phyloP scores from a whole-genome alignment of 2,329 filamentous ascomycete species.

The Xylaria arbuscula region DNA sequence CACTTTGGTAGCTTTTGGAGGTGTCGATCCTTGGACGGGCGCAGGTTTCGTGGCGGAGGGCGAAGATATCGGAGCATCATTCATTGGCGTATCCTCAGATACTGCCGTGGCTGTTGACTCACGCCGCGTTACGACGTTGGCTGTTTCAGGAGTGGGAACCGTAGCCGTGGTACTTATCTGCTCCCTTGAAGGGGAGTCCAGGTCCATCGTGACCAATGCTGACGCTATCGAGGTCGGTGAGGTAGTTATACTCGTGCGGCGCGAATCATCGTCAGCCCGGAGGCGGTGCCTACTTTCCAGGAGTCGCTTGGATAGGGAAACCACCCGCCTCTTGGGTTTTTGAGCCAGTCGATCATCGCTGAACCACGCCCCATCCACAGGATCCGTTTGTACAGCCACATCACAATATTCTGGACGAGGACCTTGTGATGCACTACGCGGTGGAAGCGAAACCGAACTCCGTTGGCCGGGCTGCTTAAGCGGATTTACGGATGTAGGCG shows the following conservation, averaged over 20 bases:
- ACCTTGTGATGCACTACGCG: conserved; percentile 54
- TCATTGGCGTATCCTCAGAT: conserved; percentile 46
- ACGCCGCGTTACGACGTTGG: conserved; percentile 7
- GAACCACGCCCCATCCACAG: conserved; percentile 65
- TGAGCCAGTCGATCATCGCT: conserved; percentile 53
- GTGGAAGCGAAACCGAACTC: conserved; percentile 48
- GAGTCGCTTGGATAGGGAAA: conserved; percentile 65
- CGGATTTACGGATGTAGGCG: conserved; percentile 51
- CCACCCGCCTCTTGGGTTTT: conserved; percentile 60
- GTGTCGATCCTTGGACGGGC: not conserved
- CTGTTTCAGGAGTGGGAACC: conserved; percentile 30
- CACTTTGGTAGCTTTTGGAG: conserved; percentile 32
- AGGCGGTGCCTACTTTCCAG: conserved; percentile 61
- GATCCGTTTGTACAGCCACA: conserved; percentile 65
- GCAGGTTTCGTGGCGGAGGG: conserved; percentile 41
- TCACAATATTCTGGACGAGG: conserved; percentile 61
- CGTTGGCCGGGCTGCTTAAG: conserved; percentile 48
- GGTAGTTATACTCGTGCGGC: conserved; percentile 45
- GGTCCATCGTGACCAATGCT: conserved; percentile 54
- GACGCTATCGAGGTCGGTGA: conserved; percentile 48
- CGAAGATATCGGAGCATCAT: conserved; percentile 50
- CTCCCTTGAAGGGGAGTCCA: conserved; percentile 53
- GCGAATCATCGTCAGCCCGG: conserved; percentile 55
- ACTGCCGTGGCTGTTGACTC: conserved; percentile 9
- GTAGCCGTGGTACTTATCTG: conserved; percentile 36